Conservation (phyloP, 495 filamentous ascomycete species). For the Hyphodiscus hymeniophilus region DNA sequence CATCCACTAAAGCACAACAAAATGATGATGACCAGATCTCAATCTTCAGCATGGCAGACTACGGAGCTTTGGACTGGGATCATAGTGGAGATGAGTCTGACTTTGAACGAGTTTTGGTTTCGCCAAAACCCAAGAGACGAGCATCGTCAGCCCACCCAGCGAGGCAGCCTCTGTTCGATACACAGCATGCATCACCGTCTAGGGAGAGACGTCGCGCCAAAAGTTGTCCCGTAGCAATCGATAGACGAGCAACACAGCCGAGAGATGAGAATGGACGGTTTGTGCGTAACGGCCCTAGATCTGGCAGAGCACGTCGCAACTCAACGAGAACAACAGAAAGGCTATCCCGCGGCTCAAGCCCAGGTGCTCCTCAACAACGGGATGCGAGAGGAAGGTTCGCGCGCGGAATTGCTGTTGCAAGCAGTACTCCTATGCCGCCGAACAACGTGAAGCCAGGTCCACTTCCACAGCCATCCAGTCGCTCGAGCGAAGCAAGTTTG, state of each 20-base stretch:
- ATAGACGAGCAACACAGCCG: background rate
- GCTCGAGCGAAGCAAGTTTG: background rate
- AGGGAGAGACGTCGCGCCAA: too few species aligned
- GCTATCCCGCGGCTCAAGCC: too few species aligned
- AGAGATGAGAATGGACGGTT: background rate
- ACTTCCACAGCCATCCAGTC: too few species aligned
- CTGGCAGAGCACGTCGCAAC: too few species aligned
- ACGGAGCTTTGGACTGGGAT: conserved; percentile 13
- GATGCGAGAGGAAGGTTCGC: background rate
- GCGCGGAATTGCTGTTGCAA: background rate
- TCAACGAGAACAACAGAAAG: too few species aligned
- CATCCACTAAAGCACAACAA: background rate
- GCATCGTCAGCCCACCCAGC: background rate
- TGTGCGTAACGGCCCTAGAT: too few species aligned
- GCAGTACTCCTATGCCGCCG: background rate
- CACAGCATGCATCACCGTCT: too few species aligned
- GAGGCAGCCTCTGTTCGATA: background rate
- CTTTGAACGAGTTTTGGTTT: conserved; percentile 3
- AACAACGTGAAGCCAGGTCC: too few species aligned
- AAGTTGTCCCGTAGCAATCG: too few species aligned
- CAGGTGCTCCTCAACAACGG: too few species aligned
- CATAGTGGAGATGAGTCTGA: conserved; percentile 6
- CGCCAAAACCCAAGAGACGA: conserved; percentile 8
- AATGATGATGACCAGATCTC: conserved; percentile 6
- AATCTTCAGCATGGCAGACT: conserved; percentile 8